A percentile compares a stretch with the other conserved stretches of the same genome.
These are phyloP conservation scores for Cinnamomum micranthum DNA, from an alignment of 164 flowering plant genomes.

Conservation along the genomic window DNA sequence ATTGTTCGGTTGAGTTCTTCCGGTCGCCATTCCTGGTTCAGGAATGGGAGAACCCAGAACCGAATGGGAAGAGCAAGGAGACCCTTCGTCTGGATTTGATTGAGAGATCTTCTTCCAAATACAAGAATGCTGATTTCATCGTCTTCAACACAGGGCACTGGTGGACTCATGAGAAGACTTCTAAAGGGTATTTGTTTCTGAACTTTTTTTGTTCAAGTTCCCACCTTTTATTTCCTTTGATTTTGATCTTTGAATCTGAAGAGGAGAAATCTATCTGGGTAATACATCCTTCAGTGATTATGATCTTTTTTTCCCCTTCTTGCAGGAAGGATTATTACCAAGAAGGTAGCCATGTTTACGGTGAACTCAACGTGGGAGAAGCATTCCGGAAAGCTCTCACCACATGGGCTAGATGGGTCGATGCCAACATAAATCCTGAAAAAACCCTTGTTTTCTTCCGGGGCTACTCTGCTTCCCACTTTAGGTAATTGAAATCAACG, in stretches of 20 bases:
- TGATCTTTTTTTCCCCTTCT: background rate
- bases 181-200: slow-evolving; percentile 56
- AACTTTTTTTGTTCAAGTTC: background rate
- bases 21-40: slow-evolving; percentile 87
- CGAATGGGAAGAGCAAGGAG: slow-evolving; percentile 69
- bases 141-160: slow-evolving; percentile 98
- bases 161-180: slow-evolving; percentile 99
- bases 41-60: slow-evolving; percentile 68
- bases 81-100: slow-evolving; percentile 82
- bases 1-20: slow-evolving; percentile 79
- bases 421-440: slow-evolving; percentile 56
- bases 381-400: slow-evolving; percentile 84
- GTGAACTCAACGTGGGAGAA: slow-evolving; percentile 65
- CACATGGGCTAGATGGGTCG: slow-evolving; percentile 97
- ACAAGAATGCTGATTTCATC: slow-evolving; percentile 71
- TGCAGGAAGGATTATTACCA: slow-evolving; percentile 93
- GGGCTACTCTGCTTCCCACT: slow-evolving; percentile 92
- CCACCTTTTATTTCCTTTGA: background rate
- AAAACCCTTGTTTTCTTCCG: slow-evolving; percentile 77
- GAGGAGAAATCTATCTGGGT: background rate
- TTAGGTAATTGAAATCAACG: slow-evolving; percentile 50
- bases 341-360: slow-evolving; percentile 87
- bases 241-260: background rate
- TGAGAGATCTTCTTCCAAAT: slow-evolving; percentile 48
- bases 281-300: background rate